phyloP scores from a whole-genome alignment of 805 yeast genomes.

The Candida tibetensis region DNA sequence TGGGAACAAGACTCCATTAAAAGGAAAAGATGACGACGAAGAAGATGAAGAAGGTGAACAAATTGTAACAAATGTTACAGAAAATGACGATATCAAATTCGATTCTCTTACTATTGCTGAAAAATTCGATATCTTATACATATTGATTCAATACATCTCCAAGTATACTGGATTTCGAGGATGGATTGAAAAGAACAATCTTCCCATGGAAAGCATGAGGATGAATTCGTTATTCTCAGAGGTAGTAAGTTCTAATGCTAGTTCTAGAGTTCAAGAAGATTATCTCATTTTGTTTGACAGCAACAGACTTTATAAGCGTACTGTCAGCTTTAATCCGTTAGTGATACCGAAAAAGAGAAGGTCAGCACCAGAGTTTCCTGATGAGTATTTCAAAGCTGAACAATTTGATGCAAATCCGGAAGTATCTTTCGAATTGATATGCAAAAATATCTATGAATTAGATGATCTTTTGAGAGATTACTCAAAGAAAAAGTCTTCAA shows the following conservation, averaged over 20 bases:
- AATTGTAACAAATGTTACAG: conserved; percentile 2
- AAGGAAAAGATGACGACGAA: conserved; percentile 25
- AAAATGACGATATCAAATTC: conserved; percentile 29
- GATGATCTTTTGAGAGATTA: conserved; percentile 16
- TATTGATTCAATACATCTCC: conserved; percentile 43
- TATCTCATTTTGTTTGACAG: conserved; percentile 46
- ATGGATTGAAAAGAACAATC: conserved; percentile 41
- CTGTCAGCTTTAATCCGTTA: conserved; percentile 22
- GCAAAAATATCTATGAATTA: conserved; percentile 30
- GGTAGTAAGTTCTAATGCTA: conserved; percentile 8
- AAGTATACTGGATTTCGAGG: conserved; percentile 44
- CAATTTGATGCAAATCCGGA: conserved; percentile 29
- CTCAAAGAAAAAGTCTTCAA: conserved; percentile 20
- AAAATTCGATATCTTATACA: conserved; percentile 49
- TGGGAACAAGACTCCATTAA: conserved; percentile 32
- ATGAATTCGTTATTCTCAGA: conserved; percentile 10
- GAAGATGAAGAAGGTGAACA: conserved; percentile 11
- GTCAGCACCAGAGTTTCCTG: conserved; percentile 33
- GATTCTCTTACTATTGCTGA: conserved; percentile 40
- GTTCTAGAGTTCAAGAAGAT: conserved; percentile 23
- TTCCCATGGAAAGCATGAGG: conserved; percentile 25
- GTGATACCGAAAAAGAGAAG: conserved; percentile 35
- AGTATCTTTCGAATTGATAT: conserved; percentile 29
- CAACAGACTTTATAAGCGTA: conserved; percentile 48
- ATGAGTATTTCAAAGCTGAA: conserved; percentile 20